Evolutionary conservation across 441 rosid genomes (phyloP).

Genomic region (Populus tomentosa): DNA sequence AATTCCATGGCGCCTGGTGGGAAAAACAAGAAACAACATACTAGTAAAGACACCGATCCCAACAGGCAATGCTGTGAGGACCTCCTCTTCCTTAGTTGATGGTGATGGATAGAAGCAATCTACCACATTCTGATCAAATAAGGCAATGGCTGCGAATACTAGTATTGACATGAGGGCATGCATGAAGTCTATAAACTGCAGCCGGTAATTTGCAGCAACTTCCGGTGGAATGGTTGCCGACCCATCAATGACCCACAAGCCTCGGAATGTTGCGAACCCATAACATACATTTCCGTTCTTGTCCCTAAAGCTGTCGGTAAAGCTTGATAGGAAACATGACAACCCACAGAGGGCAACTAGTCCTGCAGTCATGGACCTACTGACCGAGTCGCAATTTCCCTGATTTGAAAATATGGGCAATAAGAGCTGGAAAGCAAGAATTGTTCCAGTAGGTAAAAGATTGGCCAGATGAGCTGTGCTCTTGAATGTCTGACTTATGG

Average conservation of each 20-base stretch:
- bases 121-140: constrained; percentile 70
- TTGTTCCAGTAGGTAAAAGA: constrained; percentile 78
- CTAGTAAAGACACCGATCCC: constrained; percentile 66
- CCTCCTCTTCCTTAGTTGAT: constrained; percentile 44
- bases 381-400: constrained; percentile 54
- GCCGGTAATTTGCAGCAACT: constrained; percentile 36
- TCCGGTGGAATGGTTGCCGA: constrained; percentile 50
- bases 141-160: constrained; percentile 59
- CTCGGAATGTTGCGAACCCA: constrained; percentile 59
- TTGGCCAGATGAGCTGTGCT: constrained; percentile 83
- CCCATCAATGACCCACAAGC: constrained; percentile 78
- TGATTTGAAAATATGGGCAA: constrained; percentile 64
- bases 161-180: constrained; percentile 68
- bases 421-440: constrained; percentile 73
- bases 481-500: constrained; percentile 66
- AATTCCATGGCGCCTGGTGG: constrained; percentile 84
- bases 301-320: constrained; percentile 73
- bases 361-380: constrained; percentile 49
- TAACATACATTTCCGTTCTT: constrained; percentile 57
- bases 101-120: constrained; percentile 71
- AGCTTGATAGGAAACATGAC: constrained; percentile 60
- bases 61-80: constrained; percentile 68
- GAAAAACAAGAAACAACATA: constrained; percentile 71
- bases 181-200: constrained; percentile 58
- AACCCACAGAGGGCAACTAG: constrained; percentile 65